phyloP scores from a whole-genome alignment of 129 eudicot genomes.

The Artemisia annua region DNA sequence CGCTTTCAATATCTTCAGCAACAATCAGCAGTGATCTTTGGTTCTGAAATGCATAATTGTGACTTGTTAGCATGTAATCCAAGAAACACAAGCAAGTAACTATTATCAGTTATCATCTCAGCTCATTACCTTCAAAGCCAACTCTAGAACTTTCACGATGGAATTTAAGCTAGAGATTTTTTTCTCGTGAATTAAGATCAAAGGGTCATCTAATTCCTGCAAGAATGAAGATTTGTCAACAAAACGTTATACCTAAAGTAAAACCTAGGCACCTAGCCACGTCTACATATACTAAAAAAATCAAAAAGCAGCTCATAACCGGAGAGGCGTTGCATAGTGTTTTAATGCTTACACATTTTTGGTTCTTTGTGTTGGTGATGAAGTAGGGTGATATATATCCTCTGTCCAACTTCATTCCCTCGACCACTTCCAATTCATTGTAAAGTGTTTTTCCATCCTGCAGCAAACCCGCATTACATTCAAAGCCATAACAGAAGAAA shows the following conservation, averaged over 20 bases:
- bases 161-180: slow-evolving; percentile 56
- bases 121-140: slow-evolving; percentile 58
- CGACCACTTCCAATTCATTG: slow-evolving; percentile 62
- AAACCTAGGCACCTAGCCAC: background rate
- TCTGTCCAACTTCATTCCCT: slow-evolving; percentile 68
- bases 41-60: slow-evolving; percentile 33
- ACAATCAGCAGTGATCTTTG: slow-evolving; percentile 72
- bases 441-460: slow-evolving; percentile 65
- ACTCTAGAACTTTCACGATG: slow-evolving; percentile 70
- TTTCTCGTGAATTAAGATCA: slow-evolving; percentile 71
- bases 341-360: slow-evolving; percentile 53
- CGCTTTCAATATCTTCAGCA: slow-evolving; percentile 80
- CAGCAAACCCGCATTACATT: slow-evolving; percentile 12
- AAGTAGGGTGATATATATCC: slow-evolving; percentile 67
- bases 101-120: background rate
- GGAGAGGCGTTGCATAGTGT: background rate
- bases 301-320: background rate
- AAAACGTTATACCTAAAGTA: background rate
- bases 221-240: slow-evolving; percentile 1
- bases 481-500: background rate
- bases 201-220: slow-evolving; percentile 77
- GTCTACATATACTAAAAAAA: background rate
- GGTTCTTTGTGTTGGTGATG: slow-evolving; percentile 55
- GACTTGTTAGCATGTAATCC: background rate
- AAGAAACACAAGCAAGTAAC: background rate